A percentile compares a stretch with the other conserved stretches of the same genome.
Evolutionary conservation across 345 rosid species (phyloP).

Genomic region (Mangifera indica): DNA sequence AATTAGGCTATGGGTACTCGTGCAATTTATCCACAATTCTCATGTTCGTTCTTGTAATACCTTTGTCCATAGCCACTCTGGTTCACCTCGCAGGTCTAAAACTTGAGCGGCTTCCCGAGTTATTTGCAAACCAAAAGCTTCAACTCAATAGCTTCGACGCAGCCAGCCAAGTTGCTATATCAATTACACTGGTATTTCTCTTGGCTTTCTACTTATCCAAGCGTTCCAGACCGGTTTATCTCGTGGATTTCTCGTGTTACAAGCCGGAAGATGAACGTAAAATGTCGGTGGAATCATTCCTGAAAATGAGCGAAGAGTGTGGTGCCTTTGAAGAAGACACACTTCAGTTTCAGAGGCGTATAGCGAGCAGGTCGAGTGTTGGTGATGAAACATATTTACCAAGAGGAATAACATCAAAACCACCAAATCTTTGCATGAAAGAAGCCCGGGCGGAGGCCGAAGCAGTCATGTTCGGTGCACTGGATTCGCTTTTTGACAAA

Average conservation of each 20-base stretch:
- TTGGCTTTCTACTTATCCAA: slow-evolving; percentile 42
- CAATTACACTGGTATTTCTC: slow-evolving; percentile 35
- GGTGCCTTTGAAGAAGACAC: slow-evolving; percentile 51
- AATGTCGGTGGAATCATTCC: slow-evolving; percentile 50
- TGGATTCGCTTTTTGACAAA: slow-evolving; percentile 53
- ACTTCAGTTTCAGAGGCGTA: slow-evolving; percentile 59
- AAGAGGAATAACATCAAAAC: slow-evolving; percentile 52
- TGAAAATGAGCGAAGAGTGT: slow-evolving; percentile 54
- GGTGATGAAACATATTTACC: slow-evolving; percentile 77
- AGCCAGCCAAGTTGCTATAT: slow-evolving; percentile 41
- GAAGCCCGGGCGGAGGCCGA: slow-evolving; percentile 80
- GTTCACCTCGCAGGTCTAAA: slow-evolving; percentile 53
- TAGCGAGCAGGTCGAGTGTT: slow-evolving; percentile 56
- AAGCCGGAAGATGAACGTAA: slow-evolving; percentile 62
- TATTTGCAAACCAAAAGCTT: slow-evolving; percentile 45
- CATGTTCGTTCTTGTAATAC: slow-evolving; percentile 37
- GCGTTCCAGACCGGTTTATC: slow-evolving; percentile 63
- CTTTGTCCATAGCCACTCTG: slow-evolving; percentile 42
- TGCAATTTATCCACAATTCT: slow-evolving; percentile 51
- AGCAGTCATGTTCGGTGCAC: slow-evolving; percentile 63
- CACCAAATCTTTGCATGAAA: slow-evolving; percentile 58
- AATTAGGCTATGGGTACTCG: slow-evolving; percentile 75
- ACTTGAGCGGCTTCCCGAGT: slow-evolving; percentile 40
- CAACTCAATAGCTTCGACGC: slow-evolving; percentile 41
- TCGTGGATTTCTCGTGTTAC: slow-evolving; percentile 70